Evolutionary conservation across 2,329 filamentous ascomycete species (phyloP).

Genomic region (Fusarium longipes): DNA sequence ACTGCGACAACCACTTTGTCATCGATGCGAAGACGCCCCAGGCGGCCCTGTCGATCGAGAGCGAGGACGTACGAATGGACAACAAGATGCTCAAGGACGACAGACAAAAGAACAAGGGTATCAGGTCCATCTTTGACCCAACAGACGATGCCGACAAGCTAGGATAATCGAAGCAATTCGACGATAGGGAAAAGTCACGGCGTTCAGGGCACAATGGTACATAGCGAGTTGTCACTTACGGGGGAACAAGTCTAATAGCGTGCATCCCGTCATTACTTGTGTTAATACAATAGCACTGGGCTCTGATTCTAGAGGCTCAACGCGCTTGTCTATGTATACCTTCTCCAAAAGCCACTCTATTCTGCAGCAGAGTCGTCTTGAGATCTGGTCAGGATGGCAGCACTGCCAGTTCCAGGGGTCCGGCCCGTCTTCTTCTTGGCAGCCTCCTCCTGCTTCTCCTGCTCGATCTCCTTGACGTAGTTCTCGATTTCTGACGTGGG

Average conservation of each 20-base stretch:
- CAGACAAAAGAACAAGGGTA: slow-evolving; percentile 67
- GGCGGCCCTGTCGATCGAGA: slow-evolving; percentile 85
- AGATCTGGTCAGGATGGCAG: slow-evolving; percentile 78
- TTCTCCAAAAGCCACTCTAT: slow-evolving; percentile 42
- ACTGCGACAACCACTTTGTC: slow-evolving; percentile 99
- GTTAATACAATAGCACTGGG: slow-evolving; percentile 53
- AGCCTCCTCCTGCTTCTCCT: slow-evolving; percentile 99
- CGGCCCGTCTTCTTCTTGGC: slow-evolving; percentile 93
- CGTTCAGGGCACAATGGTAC: slow-evolving; percentile 48
- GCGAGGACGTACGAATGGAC: slow-evolving; percentile 88
- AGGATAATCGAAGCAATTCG: slow-evolving; percentile 63
- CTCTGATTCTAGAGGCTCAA: slow-evolving; percentile 43
- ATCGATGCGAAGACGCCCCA: slow-evolving; percentile 89
- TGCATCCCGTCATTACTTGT: slow-evolving; percentile 49
- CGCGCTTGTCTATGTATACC: slow-evolving; percentile 45
- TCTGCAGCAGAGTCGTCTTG: slow-evolving; percentile 55
- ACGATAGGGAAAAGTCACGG: slow-evolving; percentile 36
- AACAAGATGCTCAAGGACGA: slow-evolving; percentile 94
- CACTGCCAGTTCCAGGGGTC: slow-evolving; percentile 74
- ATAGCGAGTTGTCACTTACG: slow-evolving; percentile 41
- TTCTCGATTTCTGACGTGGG: slow-evolving; percentile 95
- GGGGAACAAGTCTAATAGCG: slow-evolving; percentile 31
- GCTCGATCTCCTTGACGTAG: slow-evolving; percentile 98
- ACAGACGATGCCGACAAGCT: slow-evolving; percentile 79
- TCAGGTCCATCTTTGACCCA: slow-evolving; percentile 79